Evolutionary conservation across 169 alveolate genomes (phyloP), one percentile per base, ranked within the genome.

Genomic region (Theileria parva): DNA sequence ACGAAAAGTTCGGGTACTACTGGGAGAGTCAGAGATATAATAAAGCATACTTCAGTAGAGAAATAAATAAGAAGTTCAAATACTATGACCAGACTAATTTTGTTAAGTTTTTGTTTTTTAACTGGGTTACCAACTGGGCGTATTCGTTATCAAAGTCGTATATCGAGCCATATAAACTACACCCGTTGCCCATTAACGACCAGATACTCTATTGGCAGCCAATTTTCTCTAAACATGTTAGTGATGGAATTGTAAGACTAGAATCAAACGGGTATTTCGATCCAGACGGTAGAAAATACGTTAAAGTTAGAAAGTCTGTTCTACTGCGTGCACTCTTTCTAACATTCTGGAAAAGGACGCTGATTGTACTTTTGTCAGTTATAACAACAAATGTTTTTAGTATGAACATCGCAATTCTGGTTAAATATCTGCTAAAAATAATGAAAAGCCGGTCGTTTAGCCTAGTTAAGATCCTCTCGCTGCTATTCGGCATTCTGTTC

Each of bases 201-300:
- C 72, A 73, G 27, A 80, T 80, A 48, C 53, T 70, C 39, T 72
- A 72, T 65, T 66, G 73, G 68, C 88, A 80, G 39, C 88, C 88
- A 15, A 80, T 73, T 0, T 68, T 80, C 6, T 80, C 88, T 17
- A 71, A 73, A 63, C 88, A 80, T 66, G 71, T 80, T 12, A 80
- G 88, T 65, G 88, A 80, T 72, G 88, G 88, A 13, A 23, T 80
- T 7, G 44, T 74, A 23, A 48, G 39, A 17, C 64, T 80, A 44
- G 88, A 80, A 53, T 23, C 60, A 48, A 8, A 37, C n/a, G 75
- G 74, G 32, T 34, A 69, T 17, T 17, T 67, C 11, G 60, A 19
- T 6, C 48, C 48, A 8, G 8, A 37, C 48, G 48, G 64, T 55
- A 55, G 27, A 21, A 55, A 55, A 21, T 21, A 17, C 12, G 64